These are phyloP conservation scores for Chrysanthemum makinoi DNA, from an alignment of 129 eudicot genomes.

Conservation along the genomic window DNA sequence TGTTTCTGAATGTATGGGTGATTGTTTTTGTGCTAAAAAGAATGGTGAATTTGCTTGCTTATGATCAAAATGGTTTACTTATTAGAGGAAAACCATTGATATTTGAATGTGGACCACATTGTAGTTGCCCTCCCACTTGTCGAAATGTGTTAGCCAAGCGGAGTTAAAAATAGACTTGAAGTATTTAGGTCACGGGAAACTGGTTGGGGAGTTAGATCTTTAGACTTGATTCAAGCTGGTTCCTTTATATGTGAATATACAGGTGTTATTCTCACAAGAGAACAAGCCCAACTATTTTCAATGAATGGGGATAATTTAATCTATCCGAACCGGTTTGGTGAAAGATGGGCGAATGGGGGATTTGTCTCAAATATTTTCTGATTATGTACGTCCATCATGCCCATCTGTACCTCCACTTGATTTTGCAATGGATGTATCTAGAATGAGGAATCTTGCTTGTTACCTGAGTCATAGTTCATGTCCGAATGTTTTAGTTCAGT, in stretches of 20 bases:
- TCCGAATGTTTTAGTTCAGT: slow-evolving; percentile 78
- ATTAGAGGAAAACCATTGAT: slow-evolving; percentile 60
- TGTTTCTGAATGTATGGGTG: slow-evolving; percentile 48
- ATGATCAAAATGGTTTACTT: slow-evolving; percentile 56
- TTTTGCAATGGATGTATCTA: slow-evolving; percentile 81
- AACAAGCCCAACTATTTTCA: slow-evolving; percentile 44
- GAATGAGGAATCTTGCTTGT: slow-evolving; percentile 79
- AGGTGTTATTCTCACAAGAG: slow-evolving; percentile 51
- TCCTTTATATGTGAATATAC: slow-evolving; percentile 44
- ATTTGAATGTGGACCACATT: slow-evolving; percentile 73
- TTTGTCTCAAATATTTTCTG: slow-evolving; percentile 52
- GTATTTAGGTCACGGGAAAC: slow-evolving; percentile 75
- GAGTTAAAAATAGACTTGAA: slow-evolving; percentile 56
- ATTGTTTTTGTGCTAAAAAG: slow-evolving; percentile 57
- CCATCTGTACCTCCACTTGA: slow-evolving; percentile 72
- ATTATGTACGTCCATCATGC: slow-evolving; percentile 50
- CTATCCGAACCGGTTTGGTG: slow-evolving; percentile 70
- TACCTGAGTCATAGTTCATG: slow-evolving; percentile 73
- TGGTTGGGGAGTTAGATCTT: slow-evolving; percentile 75
- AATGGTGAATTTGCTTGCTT: slow-evolving; percentile 70
- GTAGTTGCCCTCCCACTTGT: slow-evolving; percentile 65
- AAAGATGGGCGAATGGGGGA: slow-evolving; percentile 88
- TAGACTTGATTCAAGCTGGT: slow-evolving; percentile 57
- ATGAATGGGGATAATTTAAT: slow-evolving; percentile 52
- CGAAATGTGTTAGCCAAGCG: slow-evolving; percentile 63